A percentile compares a stretch with the other conserved stretches of the same genome.
phyloP scores from a whole-genome alignment of 805 yeast genomes.

The Barnettozyma californica region DNA sequence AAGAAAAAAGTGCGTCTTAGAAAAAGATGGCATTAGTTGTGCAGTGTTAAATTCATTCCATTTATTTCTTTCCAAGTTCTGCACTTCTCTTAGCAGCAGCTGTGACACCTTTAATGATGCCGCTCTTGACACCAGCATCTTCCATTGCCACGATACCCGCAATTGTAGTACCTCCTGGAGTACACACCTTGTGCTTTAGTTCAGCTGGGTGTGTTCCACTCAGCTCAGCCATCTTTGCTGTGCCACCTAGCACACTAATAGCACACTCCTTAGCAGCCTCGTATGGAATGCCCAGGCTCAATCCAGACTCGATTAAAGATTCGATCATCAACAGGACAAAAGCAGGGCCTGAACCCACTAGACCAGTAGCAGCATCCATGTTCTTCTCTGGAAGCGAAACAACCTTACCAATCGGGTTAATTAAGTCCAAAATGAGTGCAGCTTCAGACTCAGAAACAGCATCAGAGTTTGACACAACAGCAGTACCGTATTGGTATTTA shows the following conservation, averaged over 20 bases:
- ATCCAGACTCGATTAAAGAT: conserved; percentile 89
- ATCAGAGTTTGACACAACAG: conserved; percentile 74
- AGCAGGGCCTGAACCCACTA: conserved; percentile 97
- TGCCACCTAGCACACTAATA: conserved; percentile 89
- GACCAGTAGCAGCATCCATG: conserved; percentile 94
- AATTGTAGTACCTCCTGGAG: conserved; percentile 98
- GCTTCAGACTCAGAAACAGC: conserved; percentile 42
- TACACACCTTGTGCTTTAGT: conserved; percentile 81
- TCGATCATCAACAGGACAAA: conserved; percentile 86
- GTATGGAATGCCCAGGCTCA: conserved; percentile 88
- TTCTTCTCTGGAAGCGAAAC: conserved; percentile 75
- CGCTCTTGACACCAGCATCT: conserved; percentile 82
- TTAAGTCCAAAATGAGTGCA: conserved; percentile 39
- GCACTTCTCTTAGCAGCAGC: conserved; percentile 85
- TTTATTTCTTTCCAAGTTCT: conserved; percentile 45
- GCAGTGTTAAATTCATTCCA: too few species aligned
- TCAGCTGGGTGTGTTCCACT: conserved; percentile 86
- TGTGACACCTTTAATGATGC: conserved; percentile 82
- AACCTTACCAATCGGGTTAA: conserved; percentile 63
- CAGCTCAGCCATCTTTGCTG: conserved; percentile 81
- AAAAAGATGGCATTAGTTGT: too few species aligned
- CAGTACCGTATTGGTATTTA: conserved; percentile 87
- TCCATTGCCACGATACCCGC: conserved; percentile 92
- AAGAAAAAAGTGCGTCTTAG: too few species aligned
- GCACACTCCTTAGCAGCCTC: conserved; percentile 81